Percentiles rank a stretch among this genome's conserved stretches.
These are phyloP conservation scores for Alternaria alternata DNA, from an alignment of 2,329 filamentous ascomycete species.

Conservation along the genomic window DNA sequence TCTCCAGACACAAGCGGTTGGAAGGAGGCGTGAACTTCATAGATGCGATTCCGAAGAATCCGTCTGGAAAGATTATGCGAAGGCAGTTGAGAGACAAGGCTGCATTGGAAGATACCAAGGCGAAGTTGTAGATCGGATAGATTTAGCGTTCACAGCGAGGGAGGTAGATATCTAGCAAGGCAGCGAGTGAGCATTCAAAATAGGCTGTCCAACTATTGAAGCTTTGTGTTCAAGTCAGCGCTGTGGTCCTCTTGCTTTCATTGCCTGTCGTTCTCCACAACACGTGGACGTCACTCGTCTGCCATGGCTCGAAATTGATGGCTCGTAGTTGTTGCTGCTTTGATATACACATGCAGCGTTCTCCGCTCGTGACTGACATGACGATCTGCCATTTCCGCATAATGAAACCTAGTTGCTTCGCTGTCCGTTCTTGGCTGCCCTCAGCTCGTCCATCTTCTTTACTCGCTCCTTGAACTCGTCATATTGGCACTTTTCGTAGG, in stretches of 20 bases:
- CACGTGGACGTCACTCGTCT: background rate
- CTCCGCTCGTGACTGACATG: conserved; percentile 8
- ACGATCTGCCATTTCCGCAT: background rate
- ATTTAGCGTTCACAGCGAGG: background rate
- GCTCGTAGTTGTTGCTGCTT: conserved; percentile 25
- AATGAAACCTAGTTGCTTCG: conserved; percentile 74
- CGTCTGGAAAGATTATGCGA: conserved; percentile 73
- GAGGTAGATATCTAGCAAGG: background rate
- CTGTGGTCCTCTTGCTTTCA: background rate
- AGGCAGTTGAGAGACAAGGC: conserved; percentile 67
- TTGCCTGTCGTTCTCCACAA: background rate
- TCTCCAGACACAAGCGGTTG: conserved; percentile 72
- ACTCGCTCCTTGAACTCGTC: conserved; percentile 98
- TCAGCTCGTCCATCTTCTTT: conserved; percentile 96
- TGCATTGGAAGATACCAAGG: conserved; percentile 35
- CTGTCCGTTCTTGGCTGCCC: conserved; percentile 81
- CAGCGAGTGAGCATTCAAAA: background rate
- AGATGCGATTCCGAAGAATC: conserved; percentile 75
- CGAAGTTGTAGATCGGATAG: conserved; percentile 36
- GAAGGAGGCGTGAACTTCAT: conserved; percentile 76
- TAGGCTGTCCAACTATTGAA: too few species aligned
- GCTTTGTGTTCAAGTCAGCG: background rate
- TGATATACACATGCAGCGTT: conserved; percentile 47
- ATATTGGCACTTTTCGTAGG: conserved; percentile 99
- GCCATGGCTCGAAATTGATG: background rate